Percentiles rank a stretch among this genome's conserved stretches.
Evolutionary conservation across 768 basidiomycete genomes (phyloP).

Genomic region (Cytidiella melzeri): DNA sequence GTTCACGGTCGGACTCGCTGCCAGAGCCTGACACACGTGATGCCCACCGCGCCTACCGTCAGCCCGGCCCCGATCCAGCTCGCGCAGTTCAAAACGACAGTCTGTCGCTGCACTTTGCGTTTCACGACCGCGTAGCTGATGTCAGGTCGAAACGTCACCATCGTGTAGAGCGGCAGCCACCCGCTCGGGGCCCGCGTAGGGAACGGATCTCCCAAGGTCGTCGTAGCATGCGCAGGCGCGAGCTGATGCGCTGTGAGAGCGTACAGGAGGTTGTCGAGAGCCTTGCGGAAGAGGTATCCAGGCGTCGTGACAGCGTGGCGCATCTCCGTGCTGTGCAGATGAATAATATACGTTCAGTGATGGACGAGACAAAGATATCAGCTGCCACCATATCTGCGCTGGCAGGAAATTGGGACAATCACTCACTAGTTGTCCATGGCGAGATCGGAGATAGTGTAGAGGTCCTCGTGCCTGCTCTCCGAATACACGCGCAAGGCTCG

Average conservation of each 20-base stretch:
- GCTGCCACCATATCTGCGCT: conserved; percentile 2
- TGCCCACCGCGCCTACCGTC: conserved; percentile 37
- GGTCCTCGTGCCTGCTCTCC: conserved; percentile 75
- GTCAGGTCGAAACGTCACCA: conserved; percentile 97
- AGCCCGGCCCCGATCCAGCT: conserved; percentile 43
- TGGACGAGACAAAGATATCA: background rate
- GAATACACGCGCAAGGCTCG: conserved; percentile 76
- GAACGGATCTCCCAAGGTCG: conserved; percentile 27
- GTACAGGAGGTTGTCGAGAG: conserved; percentile 71
- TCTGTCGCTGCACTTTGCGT: conserved; percentile 64
- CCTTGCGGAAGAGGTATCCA: conserved; percentile 71
- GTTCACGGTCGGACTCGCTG: conserved; percentile 18
- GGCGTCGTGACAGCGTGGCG: conserved; percentile 84
- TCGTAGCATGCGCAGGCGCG: conserved; percentile 41
- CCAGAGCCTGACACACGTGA: conserved; percentile 29
- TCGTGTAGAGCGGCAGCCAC: conserved; percentile 93
- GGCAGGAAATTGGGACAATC: conserved; percentile 16
- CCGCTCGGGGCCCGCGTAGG: conserved; percentile 49
- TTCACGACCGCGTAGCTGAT: conserved; percentile 83
- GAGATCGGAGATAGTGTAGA: conserved; percentile 84
- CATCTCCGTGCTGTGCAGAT: conserved; percentile 76
- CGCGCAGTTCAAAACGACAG: conserved; percentile 46
- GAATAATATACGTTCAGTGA: conserved; percentile 4
- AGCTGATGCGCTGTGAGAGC: conserved; percentile 48
- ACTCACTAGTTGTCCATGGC: conserved; percentile 97